A percentile compares a stretch with the other conserved stretches of the same genome.
These are phyloP conservation scores for Amanita fuliginea DNA, from an alignment of 768 basidiomycete genomes.

Conservation along the genomic window DNA sequence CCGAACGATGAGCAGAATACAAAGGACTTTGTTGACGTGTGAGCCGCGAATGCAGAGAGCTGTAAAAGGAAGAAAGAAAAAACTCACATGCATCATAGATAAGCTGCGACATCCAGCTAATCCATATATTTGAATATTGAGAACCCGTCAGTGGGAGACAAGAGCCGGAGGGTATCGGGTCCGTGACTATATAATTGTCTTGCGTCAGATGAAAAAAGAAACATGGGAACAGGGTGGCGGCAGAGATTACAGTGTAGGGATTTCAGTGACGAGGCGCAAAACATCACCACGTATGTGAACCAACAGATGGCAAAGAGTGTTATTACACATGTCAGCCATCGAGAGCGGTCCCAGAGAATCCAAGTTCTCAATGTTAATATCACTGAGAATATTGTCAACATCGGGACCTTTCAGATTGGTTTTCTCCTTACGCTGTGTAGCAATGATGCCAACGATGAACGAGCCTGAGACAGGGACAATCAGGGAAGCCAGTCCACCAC, in stretches of 20 bases:
- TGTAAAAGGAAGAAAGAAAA: background rate
- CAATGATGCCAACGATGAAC: background rate
- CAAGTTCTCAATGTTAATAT: slow-evolving; percentile 4
- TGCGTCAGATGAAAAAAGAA: background rate
- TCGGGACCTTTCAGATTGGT: background rate
- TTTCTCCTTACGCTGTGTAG: background rate
- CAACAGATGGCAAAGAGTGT: background rate
- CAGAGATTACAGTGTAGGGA: background rate
- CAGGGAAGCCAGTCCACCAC: background rate
- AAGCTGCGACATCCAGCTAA: background rate
- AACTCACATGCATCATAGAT: slow-evolving; percentile 2
- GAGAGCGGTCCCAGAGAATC: background rate
- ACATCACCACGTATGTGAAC: background rate
- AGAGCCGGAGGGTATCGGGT: background rate
- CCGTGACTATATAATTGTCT: background rate
- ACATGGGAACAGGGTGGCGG: background rate
- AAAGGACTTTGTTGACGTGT: background rate
- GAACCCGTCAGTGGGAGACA: background rate
- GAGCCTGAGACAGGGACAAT: background rate
- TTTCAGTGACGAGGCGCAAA: background rate
- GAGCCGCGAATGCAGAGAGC: background rate
- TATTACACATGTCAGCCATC: background rate
- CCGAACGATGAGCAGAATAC: background rate
- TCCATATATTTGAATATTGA: background rate
- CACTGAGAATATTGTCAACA: background rate